Conservation (phyloP, 2,329 filamentous ascomycete genomes). For the Neonectria hederae region DNA sequence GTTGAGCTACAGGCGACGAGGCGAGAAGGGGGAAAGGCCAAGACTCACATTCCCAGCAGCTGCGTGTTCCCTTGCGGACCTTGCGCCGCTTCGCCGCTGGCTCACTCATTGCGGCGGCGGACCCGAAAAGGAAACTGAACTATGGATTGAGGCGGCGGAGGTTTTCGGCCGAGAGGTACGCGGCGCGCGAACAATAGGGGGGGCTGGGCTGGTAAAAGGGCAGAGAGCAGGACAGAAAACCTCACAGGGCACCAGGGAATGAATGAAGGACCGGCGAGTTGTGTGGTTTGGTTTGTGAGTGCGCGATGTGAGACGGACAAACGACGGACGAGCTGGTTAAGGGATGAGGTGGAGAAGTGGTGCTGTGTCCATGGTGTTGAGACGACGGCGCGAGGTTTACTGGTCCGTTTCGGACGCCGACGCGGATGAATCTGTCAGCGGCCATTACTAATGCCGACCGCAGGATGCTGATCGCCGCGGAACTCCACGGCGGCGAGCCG, state of each 20-base stretch:
- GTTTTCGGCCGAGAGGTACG: constrained; percentile 36
- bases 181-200: neutral
- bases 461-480: constrained; percentile 25
- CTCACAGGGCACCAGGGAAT: no score
- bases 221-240: neutral
- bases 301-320: constrained; percentile 26
- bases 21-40: neutral
- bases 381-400: neutral
- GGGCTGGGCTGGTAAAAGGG: neutral
- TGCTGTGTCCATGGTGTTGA: neutral
- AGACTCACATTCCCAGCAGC: constrained; percentile 68
- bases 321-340: constrained; percentile 18
- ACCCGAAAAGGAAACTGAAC: neutral
- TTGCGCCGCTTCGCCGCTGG: constrained; percentile 45
- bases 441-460: constrained; percentile 25
- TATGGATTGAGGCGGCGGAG: no score
- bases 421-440: constrained; percentile 26
- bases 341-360: neutral
- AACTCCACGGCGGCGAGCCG: neutral
- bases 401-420: constrained; percentile 33
- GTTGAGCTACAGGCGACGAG: neutral
- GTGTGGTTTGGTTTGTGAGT: constrained; percentile 1
- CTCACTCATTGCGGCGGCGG: constrained; percentile 28
- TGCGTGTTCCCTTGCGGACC: constrained; percentile 65
- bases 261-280: no score